Conservation (phyloP, 768 basidiomycete species). For the Pseudohyphozyma bogoriensis region DNA sequence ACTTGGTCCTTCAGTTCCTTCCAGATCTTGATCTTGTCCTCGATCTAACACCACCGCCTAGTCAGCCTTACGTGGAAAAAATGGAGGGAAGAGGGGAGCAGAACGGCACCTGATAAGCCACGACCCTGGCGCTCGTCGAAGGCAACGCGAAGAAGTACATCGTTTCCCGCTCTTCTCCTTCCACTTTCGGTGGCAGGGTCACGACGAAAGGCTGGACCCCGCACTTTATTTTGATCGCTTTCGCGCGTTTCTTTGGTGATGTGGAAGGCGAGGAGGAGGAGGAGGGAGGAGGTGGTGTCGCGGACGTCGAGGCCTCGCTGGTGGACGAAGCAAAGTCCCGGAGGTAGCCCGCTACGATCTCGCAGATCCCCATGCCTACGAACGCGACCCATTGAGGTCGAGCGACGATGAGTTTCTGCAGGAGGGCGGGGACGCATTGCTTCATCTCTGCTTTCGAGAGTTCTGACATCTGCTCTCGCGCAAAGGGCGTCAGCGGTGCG, state of each 20-base stretch:
- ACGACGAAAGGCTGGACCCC: slow-evolving; percentile 11
- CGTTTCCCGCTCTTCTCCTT: background rate
- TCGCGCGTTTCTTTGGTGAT: background rate
- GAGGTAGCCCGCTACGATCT: slow-evolving; percentile 13
- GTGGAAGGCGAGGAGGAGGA: background rate
- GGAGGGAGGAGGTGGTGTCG: background rate
- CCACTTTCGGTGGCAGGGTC: background rate
- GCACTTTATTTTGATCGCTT: slow-evolving; percentile 16
- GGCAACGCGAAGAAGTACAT: background rate
- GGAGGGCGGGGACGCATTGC: background rate
- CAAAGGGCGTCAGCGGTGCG: too few species aligned
- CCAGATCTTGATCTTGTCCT: background rate
- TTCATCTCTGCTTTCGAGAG: slow-evolving; percentile 17
- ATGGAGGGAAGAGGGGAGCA: background rate
- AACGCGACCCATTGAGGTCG: background rate
- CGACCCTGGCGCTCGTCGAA: background rate
- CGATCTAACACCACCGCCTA: background rate
- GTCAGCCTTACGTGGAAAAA: background rate
- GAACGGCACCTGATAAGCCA: background rate
- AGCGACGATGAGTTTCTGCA: slow-evolving; percentile 3
- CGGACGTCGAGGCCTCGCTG: slow-evolving; percentile 1
- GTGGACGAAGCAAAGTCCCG: background rate
- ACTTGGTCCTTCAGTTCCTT: background rate
- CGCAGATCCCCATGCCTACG: slow-evolving; percentile 26
- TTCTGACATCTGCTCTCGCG: slow-evolving; percentile 21